Conservation (phyloP, 306 rosid genomes). For the Gastrolobium villosum region DNA sequence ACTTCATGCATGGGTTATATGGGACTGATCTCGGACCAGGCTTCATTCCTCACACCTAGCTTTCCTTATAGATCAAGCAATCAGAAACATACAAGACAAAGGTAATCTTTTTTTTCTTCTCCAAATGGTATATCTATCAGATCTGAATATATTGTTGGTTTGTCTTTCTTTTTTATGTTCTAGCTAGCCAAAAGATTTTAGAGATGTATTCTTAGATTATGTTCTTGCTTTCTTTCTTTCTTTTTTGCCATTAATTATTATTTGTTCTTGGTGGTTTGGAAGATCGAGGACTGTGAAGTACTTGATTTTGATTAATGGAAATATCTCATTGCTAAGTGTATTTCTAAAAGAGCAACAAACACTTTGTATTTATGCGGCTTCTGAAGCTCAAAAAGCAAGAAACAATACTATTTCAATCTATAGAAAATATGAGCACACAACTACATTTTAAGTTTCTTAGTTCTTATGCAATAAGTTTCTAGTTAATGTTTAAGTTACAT, state of each 20-base stretch:
- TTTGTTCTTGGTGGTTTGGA: conserved; percentile 24
- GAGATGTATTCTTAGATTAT: background rate
- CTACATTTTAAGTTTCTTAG: background rate
- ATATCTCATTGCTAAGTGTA: conserved; percentile 16
- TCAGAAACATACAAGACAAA: conserved; percentile 29
- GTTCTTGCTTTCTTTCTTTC: background rate
- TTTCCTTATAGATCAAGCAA: conserved; percentile 54
- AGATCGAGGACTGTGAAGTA: background rate
- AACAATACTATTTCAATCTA: conserved; percentile 7
- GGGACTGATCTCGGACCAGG: conserved; percentile 86
- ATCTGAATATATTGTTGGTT: conserved; percentile 28
- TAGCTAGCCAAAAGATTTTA: conserved; percentile 17
- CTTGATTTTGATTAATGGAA: background rate
- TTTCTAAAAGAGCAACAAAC: background rate
- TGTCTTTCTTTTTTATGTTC: conserved; percentile 18
- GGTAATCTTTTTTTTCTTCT: conserved; percentile 36
- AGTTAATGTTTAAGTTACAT: background rate
- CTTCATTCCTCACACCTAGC: conserved; percentile 82
- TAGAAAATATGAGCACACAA: background rate
- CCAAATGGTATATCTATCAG: conserved; percentile 25
- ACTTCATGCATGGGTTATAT: conserved; percentile 31
- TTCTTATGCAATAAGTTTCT: background rate
- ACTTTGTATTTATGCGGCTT: background rate
- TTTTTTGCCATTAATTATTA: conserved; percentile 14
- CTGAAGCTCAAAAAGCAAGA: conserved; percentile 1